A percentile compares a stretch with the other conserved stretches of the same genome.
phyloP scores from a whole-genome alignment of 208 protist genomes.

The Tritrichomonas foetus region DNA sequence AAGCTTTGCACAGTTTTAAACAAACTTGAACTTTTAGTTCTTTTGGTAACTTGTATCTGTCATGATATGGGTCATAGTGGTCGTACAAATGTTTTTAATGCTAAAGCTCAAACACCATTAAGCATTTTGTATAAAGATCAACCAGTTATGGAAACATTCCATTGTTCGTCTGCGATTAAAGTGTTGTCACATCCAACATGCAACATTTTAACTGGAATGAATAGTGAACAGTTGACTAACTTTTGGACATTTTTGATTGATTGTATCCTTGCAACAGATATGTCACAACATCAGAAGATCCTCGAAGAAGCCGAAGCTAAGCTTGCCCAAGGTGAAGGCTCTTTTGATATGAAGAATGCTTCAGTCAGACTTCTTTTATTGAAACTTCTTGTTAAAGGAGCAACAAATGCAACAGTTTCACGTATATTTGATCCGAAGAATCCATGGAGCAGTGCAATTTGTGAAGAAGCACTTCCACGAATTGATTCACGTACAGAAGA shows the following conservation, averaged over 20 bases:
- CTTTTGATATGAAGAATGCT: neutral
- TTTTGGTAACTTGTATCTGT: neutral
- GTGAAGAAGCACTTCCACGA: neutral
- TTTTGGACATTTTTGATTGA: conserved; percentile 6
- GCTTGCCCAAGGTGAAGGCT: neutral
- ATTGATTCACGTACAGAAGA: neutral
- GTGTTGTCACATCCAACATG: neutral
- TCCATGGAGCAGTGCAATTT: neutral
- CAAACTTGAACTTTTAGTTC: neutral
- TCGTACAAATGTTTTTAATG: neutral
- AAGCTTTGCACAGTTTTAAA: neutral
- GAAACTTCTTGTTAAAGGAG: neutral
- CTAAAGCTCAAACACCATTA: neutral
- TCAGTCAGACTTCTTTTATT: neutral
- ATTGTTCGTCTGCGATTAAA: neutral
- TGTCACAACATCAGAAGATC: neutral
- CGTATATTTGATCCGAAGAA: neutral
- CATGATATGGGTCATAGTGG: neutral
- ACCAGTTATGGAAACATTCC: neutral
- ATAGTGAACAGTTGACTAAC: neutral
- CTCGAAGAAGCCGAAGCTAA: neutral
- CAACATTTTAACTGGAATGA: neutral
- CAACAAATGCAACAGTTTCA: neutral
- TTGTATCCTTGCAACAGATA: neutral
- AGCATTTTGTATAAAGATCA: conserved; percentile 17